A percentile compares a stretch with the other conserved stretches of the same genome.
phyloP scores from a whole-genome alignment of 2,329 filamentous ascomycete genomes.

The Ophiostoma novo-ulmi region DNA sequence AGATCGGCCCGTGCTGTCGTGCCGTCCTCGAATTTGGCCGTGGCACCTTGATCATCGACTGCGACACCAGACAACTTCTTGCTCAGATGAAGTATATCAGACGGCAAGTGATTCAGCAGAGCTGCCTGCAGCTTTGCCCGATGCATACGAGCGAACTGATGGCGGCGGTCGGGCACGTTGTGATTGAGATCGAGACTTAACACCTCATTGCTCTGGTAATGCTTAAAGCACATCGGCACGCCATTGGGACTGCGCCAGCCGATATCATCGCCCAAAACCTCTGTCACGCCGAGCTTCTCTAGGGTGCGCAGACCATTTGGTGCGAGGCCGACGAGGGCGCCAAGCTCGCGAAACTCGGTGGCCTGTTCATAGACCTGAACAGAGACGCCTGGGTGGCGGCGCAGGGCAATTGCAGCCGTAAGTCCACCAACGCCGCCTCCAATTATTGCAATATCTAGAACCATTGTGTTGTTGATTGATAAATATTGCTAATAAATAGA shows the following conservation, averaged over 20 bases:
- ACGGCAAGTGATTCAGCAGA: not conserved
- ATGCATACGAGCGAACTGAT: slow-evolving; percentile 1
- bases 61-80: not conserved
- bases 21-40: not conserved
- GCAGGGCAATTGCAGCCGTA: slow-evolving; percentile 12
- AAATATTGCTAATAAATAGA: not conserved
- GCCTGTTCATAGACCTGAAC: slow-evolving; percentile 23
- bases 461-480: not conserved
- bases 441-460: not conserved
- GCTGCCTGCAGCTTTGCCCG: not conserved
- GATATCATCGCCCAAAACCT: not conserved
- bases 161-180: not conserved
- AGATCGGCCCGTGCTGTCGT: not conserved
- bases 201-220: not conserved
- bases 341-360: slow-evolving; percentile 17
- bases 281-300: not conserved
- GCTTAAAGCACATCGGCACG: not conserved
- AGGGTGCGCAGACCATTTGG: not conserved
- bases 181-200: not conserved
- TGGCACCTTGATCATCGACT: not conserved
- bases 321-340: slow-evolving; percentile 13
- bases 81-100: not conserved
- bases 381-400: slow-evolving; percentile 17
- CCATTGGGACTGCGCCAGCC: not conserved
- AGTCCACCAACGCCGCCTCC: not conserved